Percentiles rank a stretch among this genome's conserved stretches.
Evolutionary conservation across 345 rosid genomes (phyloP).

Genomic region (Cardiospermum halicacabum): DNA sequence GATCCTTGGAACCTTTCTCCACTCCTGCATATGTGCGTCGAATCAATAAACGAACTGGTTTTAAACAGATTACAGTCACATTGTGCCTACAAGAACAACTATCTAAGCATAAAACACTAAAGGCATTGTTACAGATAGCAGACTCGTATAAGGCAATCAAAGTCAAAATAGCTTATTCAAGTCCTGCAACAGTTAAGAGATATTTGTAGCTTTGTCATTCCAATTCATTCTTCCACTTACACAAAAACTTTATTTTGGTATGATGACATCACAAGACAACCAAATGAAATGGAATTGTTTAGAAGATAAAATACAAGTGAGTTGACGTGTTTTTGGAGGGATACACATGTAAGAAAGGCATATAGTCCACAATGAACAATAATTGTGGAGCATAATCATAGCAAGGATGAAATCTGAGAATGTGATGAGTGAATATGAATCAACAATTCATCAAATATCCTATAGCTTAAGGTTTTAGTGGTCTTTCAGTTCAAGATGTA

Average conservation of each 20-base stretch:
- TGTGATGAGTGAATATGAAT: neutral
- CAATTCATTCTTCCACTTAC: neutral
- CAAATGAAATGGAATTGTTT: neutral
- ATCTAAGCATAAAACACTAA: too few species aligned
- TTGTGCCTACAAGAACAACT: too few species aligned
- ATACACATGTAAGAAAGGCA: neutral
- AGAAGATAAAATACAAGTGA: neutral
- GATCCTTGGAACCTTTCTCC: conserved; percentile 86
- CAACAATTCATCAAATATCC: neutral
- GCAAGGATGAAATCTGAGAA: neutral
- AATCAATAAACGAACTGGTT: neutral
- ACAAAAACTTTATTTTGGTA: neutral
- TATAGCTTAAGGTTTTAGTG: neutral
- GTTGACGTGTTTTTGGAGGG: neutral
- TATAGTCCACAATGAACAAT: neutral
- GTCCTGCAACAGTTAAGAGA: neutral
- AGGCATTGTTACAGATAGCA: neutral
- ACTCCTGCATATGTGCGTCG: conserved; percentile 43
- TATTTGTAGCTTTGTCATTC: neutral
- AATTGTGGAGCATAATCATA: neutral
- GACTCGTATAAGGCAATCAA: neutral
- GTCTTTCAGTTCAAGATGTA: neutral
- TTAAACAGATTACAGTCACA: neutral
- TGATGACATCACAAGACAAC: neutral
- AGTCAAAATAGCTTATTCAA: neutral